Evolutionary conservation across 2,329 filamentous ascomycete species (phyloP).

Genomic region (Chaetomium sp.): DNA sequence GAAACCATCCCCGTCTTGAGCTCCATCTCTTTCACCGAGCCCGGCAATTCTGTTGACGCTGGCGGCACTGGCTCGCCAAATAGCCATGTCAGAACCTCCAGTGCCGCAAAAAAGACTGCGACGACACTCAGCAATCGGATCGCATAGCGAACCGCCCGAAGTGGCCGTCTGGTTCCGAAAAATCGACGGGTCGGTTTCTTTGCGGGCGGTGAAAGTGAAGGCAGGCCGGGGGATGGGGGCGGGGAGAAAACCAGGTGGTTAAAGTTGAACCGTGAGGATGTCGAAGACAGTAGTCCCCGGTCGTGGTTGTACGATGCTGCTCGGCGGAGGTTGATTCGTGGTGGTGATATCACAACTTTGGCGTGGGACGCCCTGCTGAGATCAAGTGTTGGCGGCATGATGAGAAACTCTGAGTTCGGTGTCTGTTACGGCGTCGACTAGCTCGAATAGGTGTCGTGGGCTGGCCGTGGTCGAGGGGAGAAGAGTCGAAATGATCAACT

Average conservation of each 20-base stretch:
- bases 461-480: background rate
- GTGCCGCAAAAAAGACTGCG: slow-evolving; percentile 45
- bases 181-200: slow-evolving; percentile 54
- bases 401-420: slow-evolving; percentile 6
- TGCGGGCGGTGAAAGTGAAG: slow-evolving; percentile 58
- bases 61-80: slow-evolving; percentile 12
- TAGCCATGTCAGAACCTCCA: slow-evolving; percentile 35
- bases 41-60: slow-evolving; percentile 8
- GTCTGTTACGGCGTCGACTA: slow-evolving; percentile 1
- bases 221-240: slow-evolving; percentile 64
- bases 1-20: slow-evolving; percentile 66
- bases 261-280: slow-evolving; percentile 57
- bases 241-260: slow-evolving; percentile 62
- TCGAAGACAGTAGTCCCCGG: slow-evolving; percentile 50
- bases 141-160: slow-evolving; percentile 50
- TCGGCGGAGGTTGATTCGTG: slow-evolving; percentile 53
- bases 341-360: slow-evolving; percentile 48
- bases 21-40: slow-evolving; percentile 33
- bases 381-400: slow-evolving; percentile 43
- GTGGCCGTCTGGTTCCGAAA: slow-evolving; percentile 37
- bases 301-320: slow-evolving; percentile 53
- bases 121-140: slow-evolving; percentile 40
- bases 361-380: slow-evolving; percentile 38
- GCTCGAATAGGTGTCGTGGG: background rate
- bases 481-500: background rate